These are phyloP conservation scores for Colletotrichum sp. DNA, from an alignment of 2,329 filamentous ascomycete genomes.

Conservation along the genomic window DNA sequence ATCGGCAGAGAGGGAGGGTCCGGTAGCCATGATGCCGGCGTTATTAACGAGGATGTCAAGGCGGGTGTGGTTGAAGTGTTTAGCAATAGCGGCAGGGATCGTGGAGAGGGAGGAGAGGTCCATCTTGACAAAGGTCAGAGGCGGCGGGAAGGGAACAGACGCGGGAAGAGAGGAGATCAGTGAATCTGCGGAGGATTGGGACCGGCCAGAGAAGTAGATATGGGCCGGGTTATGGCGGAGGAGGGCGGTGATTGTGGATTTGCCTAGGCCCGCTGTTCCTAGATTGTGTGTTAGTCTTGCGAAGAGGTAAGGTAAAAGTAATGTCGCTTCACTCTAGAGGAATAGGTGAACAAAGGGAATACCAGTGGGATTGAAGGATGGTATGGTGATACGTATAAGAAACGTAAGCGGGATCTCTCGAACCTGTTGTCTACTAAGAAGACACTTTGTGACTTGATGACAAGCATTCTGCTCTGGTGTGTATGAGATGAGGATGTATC, in stretches of 20 bases:
- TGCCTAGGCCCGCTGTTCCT: constrained; percentile 19
- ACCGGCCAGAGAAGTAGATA: constrained; percentile 61
- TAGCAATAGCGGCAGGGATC: constrained; percentile 29
- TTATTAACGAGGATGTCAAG: constrained; percentile 40
- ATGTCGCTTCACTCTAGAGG: no score
- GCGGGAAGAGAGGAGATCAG: constrained; percentile 40
- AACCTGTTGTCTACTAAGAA: neutral
- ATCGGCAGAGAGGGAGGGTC: constrained; percentile 19
- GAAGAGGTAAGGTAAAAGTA: no score
- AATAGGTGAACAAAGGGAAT: neutral
- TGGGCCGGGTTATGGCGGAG: constrained; percentile 49
- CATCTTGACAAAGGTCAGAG: constrained; percentile 42
- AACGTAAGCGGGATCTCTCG: no score
- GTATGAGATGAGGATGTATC: no score
- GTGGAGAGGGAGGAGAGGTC: constrained; percentile 56
- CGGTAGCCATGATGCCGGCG: constrained; percentile 30
- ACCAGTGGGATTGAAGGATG: fast-evolving
- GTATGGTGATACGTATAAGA: fast-evolving
- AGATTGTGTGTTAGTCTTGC: neutral
- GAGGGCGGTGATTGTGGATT: constrained; percentile 3
- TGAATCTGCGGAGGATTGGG: constrained; percentile 44
- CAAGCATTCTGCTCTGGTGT: no score
- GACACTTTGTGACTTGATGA: no score
- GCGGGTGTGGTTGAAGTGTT: constrained; percentile 34
- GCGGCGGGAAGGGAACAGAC: neutral